Conservation (phyloP, 169 alveolate species). For the Plasmodium sp. region DNA sequence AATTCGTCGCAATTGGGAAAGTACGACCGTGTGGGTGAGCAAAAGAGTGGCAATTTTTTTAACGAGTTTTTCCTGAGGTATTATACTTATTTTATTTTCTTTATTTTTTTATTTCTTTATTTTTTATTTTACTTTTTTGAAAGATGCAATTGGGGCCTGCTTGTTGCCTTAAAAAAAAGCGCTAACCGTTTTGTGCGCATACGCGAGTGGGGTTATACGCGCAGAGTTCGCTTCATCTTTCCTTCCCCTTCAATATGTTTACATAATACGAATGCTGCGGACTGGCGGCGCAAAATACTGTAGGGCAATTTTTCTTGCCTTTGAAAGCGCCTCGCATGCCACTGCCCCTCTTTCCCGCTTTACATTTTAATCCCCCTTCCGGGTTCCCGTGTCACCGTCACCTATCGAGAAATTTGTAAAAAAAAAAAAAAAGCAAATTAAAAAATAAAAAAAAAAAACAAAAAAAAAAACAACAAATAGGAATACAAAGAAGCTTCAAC, state of each 20-base stretch:
- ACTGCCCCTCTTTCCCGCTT: background rate
- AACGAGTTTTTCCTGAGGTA: background rate
- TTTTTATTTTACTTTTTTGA: background rate
- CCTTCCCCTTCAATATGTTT: background rate
- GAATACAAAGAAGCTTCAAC: background rate
- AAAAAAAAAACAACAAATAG: background rate
- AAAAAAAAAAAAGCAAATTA: background rate
- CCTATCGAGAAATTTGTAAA: background rate
- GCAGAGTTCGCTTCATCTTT: background rate
- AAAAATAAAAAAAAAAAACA: background rate
- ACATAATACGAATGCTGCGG: background rate
- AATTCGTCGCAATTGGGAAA: background rate
- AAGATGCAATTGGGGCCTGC: background rate
- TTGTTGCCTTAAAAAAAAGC: background rate
- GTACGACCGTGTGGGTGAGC: background rate
- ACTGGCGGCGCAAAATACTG: background rate
- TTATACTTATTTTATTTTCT: background rate
- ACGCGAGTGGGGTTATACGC: background rate
- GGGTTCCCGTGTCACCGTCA: background rate
- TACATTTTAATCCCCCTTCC: conserved; percentile 62
- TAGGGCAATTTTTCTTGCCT: background rate
- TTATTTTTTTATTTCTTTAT: background rate
- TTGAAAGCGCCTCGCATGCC: background rate
- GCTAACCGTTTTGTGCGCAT: background rate
- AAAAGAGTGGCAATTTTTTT: background rate